Conservation (phyloP, 2,329 filamentous ascomycete species). For the Alternaria longipes region DNA sequence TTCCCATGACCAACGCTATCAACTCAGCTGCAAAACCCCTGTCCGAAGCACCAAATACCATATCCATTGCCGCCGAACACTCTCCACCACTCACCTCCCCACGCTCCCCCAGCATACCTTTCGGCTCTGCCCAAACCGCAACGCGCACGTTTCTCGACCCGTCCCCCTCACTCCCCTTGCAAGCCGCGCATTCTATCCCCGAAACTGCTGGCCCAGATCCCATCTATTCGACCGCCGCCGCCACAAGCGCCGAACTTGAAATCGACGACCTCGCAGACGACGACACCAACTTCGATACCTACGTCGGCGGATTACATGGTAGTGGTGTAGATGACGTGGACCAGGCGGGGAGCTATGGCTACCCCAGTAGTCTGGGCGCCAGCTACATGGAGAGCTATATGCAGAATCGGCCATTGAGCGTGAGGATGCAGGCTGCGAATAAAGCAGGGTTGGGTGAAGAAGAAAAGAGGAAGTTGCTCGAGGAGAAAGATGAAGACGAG, state of each 20-base stretch:
- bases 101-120: constrained; percentile 23
- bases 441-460: constrained; percentile 37
- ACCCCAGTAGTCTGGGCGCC: constrained; percentile 46
- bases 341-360: constrained; percentile 47
- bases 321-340: constrained; percentile 47
- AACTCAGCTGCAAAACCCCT: constrained; percentile 35
- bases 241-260: constrained; percentile 20
- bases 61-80: constrained; percentile 16
- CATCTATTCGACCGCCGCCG: constrained; percentile 26
- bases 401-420: constrained; percentile 46
- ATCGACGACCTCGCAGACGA: constrained; percentile 24
- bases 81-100: constrained; percentile 30
- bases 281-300: constrained; percentile 41
- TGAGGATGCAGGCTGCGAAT: constrained; percentile 47
- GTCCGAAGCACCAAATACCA: constrained; percentile 22
- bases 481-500: constrained; percentile 18
- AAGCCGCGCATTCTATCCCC: constrained; percentile 24
- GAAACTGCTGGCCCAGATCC: constrained; percentile 29
- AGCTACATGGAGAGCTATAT: constrained; percentile 53
- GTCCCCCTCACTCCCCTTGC: constrained; percentile 21
- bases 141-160: constrained; percentile 40
- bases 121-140: constrained; percentile 30
- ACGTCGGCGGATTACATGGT: constrained; percentile 48
- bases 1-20: constrained; percentile 32
- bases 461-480: constrained; percentile 33